Base-by-base conservation (phyloP, 2,329 filamentous ascomycete genomes). In the Cladophialophora yegresii region DNA sequence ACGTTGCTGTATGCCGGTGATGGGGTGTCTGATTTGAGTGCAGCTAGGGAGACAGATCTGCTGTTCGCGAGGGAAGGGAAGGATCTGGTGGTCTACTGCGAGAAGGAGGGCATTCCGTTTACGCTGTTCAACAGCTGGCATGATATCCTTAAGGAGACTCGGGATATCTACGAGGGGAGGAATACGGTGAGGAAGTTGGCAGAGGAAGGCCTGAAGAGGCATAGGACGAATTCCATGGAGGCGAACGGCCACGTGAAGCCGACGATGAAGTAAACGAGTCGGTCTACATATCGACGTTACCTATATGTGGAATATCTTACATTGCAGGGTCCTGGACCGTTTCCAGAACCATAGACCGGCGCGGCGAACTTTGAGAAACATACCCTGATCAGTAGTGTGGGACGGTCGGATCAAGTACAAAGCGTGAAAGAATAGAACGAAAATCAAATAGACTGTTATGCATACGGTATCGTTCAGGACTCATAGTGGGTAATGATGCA, bases 1-100 rank as follows among this genome's bases (percentile, higher is more conserved):
- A 88, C 87, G 45, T 86, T 98, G 79, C 92, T 98, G 77, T 99
- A 99, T 73, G 93, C 95, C 33, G 95, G 95, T 64, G 93, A 98
- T 72, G 93, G 93, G 55, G 92, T 97, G 4, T 96, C 91, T 2
- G 93, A 98, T 75, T 82, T 98, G 58, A 96, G 91, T 28, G 95
- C 93, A 8, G 93, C 95, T 2, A 87, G 89, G 71, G 93, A 98
- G 82, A 96, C 93, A 2, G 92, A 98, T 76, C 79, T 98, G 60
- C 82, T 98, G 40, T 98, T 98, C 74, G 93, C 93, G 59, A 97
- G 97, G 83, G 89, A 90, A 69, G 93, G 92, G 23, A 88, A 91
- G 76, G 91, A 98, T 77, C 85, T 98, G 62, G 89, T 97, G 68
- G 87, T 84, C 13, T 97, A 91, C 79, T 97, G 93, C 75, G 89